These are phyloP conservation scores for Arctium lappa DNA, from an alignment of 129 eudicot species.

Conservation along the genomic window DNA sequence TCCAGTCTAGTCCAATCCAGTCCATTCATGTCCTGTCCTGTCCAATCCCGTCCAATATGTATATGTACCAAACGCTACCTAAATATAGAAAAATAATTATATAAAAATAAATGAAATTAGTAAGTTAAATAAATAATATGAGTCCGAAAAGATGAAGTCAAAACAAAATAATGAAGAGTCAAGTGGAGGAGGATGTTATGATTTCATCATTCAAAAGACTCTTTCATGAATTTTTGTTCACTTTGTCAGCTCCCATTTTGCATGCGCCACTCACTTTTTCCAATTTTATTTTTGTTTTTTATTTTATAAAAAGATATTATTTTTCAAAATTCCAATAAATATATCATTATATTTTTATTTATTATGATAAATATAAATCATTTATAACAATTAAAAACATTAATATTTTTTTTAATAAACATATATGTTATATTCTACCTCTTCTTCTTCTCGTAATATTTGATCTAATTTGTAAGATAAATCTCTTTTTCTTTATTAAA, in stretches of 20 bases:
- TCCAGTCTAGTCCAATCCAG: no score
- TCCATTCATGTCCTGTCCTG: no score
- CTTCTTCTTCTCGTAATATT: not conserved
- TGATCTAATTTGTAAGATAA: not conserved
- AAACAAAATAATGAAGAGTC: slow-evolving; percentile 34
- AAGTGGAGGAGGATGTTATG: slow-evolving; percentile 37
- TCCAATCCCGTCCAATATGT: no score
- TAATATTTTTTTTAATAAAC: not conserved
- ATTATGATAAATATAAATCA: no score
- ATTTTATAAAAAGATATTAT: not conserved
- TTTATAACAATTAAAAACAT: not conserved
- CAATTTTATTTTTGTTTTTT: slow-evolving; percentile 4
- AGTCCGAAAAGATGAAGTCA: slow-evolving; percentile 47
- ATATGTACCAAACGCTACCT: no score
- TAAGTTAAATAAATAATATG: slow-evolving; percentile 15
- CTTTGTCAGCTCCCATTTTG: slow-evolving; percentile 47
- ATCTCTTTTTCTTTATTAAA: not conserved
- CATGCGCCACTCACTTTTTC: slow-evolving; percentile 42
- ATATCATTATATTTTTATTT: not conserved
- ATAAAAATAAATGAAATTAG: not conserved
- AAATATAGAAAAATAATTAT: not conserved
- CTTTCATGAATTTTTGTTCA: slow-evolving; percentile 45
- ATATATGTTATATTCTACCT: not conserved
- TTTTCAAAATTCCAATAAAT: not conserved
- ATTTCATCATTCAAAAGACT: slow-evolving; percentile 41